Evolutionary conservation across 2,329 filamentous ascomycete genomes (phyloP).

Genomic region (Fusarium staphyleae): DNA sequence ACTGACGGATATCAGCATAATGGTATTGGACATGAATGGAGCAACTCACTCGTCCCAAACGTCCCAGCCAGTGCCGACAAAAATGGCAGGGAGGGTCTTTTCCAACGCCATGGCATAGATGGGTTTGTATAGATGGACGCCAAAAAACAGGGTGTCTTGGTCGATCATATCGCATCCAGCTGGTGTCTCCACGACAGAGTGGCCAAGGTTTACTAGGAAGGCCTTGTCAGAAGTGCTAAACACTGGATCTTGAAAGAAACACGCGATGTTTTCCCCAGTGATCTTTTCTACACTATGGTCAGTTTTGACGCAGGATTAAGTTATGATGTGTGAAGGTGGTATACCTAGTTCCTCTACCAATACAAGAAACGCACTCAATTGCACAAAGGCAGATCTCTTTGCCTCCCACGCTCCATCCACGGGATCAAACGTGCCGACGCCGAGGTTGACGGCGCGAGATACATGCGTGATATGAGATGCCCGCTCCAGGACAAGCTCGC

Average conservation of each 20-base stretch:
- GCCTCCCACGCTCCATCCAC: slow-evolving; percentile 54
- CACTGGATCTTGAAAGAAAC: slow-evolving; percentile 62
- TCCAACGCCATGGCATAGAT: slow-evolving; percentile 61
- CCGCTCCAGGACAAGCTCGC: slow-evolving; percentile 43
- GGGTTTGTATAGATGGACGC: slow-evolving; percentile 65
- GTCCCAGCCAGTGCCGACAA: slow-evolving; percentile 63
- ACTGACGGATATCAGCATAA: slow-evolving; percentile 10
- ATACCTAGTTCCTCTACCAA: slow-evolving; percentile 56
- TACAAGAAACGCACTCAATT: slow-evolving; percentile 60
- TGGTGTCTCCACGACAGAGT: slow-evolving; percentile 59
- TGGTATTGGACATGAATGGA: too few species aligned
- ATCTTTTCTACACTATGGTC: slow-evolving; percentile 36
- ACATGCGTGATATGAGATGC: slow-evolving; percentile 18
- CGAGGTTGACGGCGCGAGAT: slow-evolving; percentile 58
- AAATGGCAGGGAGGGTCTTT: slow-evolving; percentile 56
- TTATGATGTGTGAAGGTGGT: slow-evolving; percentile 6
- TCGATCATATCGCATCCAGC: slow-evolving; percentile 59
- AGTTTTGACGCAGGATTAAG: too few species aligned
- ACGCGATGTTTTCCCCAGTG: slow-evolving; percentile 46
- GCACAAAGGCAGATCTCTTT: slow-evolving; percentile 56
- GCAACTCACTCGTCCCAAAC: slow-evolving; percentile 58
- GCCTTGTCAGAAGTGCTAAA: slow-evolving; percentile 57
- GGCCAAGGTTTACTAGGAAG: slow-evolving; percentile 64
- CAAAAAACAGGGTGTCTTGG: slow-evolving; percentile 62
- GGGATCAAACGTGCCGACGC: slow-evolving; percentile 63